Evolutionary conservation across 2,329 filamentous ascomycete genomes (phyloP).

Genomic region (Fusarium metavorans): DNA sequence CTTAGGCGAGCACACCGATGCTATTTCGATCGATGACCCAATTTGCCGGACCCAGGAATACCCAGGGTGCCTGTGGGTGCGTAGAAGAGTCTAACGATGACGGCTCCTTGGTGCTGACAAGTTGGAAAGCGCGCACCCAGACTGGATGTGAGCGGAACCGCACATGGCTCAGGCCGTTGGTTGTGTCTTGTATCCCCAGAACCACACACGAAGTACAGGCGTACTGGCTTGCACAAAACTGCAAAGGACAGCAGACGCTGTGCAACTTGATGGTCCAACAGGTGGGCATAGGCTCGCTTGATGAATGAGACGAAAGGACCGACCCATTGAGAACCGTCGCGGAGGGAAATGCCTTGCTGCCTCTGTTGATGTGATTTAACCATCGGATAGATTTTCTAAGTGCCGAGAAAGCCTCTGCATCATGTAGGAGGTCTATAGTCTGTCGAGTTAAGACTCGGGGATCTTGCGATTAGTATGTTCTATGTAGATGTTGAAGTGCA

Average conservation of each 20-base stretch:
- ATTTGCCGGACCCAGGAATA: slow-evolving; percentile 15
- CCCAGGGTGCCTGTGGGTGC: neutral
- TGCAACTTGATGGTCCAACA: slow-evolving; percentile 4
- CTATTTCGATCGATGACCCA: slow-evolving; percentile 29
- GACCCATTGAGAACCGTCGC: neutral
- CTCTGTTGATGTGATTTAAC: neutral
- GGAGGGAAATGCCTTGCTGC: neutral
- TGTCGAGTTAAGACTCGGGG: neutral
- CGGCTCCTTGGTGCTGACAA: slow-evolving; percentile 29
- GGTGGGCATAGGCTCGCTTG: slow-evolving; percentile 26
- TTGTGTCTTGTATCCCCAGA: neutral
- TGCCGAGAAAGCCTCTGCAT: neutral
- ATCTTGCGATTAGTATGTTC: neutral
- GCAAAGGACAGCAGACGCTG: slow-evolving; percentile 12
- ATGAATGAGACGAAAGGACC: neutral
- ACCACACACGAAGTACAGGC: neutral
- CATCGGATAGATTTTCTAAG: neutral
- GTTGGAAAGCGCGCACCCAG: slow-evolving; percentile 1
- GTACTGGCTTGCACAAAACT: slow-evolving; percentile 7
- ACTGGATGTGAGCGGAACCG: slow-evolving; percentile 28
- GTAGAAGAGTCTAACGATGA: slow-evolving; percentile 14
- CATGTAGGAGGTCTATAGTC: slow-evolving; percentile 2
- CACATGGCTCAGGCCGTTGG: slow-evolving; percentile 7
- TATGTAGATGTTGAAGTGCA: neutral
- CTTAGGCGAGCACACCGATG: neutral